Conservation (phyloP, 202 grass and related monocot genomes). For the Elaeis oleifera region DNA sequence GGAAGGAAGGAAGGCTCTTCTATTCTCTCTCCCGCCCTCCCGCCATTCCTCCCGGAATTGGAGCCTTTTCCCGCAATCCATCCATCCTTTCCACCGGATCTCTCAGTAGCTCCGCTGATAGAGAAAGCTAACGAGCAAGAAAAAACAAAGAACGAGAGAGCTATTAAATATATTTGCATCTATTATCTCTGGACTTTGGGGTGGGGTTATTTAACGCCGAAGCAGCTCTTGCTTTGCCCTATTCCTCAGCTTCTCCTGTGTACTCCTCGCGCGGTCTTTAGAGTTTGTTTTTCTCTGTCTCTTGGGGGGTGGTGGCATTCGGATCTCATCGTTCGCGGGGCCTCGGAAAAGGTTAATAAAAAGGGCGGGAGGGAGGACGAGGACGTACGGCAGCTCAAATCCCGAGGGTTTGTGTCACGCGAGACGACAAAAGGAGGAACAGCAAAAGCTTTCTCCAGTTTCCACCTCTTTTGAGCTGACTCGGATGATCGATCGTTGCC, state of each 20-base stretch:
- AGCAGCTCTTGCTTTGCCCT: constrained; percentile 7
- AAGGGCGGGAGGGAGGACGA: background rate
- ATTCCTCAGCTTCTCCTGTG: background rate
- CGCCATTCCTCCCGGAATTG: constrained; percentile 43
- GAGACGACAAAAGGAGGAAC: constrained; percentile 16
- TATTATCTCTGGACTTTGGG: no score
- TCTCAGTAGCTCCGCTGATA: constrained; percentile 17
- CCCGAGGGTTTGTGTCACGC: constrained; percentile 35
- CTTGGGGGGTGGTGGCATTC: background rate
- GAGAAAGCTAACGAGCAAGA: constrained; percentile 4
- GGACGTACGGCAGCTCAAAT: constrained; percentile 6
- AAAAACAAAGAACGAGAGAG: background rate
- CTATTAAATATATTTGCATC: no score
- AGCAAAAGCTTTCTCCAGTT: constrained; percentile 9
- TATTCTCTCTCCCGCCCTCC: constrained; percentile 37
- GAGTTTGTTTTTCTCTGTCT: background rate
- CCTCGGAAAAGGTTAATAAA: no score
- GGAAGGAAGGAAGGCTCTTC: constrained; percentile 21
- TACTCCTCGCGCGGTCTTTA: constrained; percentile 6
- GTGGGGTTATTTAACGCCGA: constrained; percentile 27
- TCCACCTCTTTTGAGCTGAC: constrained; percentile 11
- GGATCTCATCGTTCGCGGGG: no score
- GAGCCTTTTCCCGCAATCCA: constrained; percentile 85
- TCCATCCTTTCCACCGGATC: constrained; percentile 35
- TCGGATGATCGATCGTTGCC: constrained; percentile 5